Evolutionary conservation across 2,329 filamentous ascomycete genomes (phyloP), one percentile per base, ranked within the genome.

Genomic region (Fusarium tanahbumbuense): DNA sequence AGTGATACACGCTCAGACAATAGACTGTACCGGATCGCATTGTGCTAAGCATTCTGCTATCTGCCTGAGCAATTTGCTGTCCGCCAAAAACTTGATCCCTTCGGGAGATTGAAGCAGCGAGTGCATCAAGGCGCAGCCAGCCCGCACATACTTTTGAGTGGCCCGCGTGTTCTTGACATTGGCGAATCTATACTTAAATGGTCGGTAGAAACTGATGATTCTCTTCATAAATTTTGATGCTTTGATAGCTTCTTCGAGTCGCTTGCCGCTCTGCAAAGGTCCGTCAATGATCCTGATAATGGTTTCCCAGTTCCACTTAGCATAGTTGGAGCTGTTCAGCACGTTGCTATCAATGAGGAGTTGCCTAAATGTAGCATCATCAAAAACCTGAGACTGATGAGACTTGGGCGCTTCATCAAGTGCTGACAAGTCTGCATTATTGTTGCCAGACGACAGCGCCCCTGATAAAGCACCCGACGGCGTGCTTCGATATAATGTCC

Each of bases 261-360:
- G 88, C 79, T 97, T 98, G 1, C 94, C 91, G 71, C 94, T 97
- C 25, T 94, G 91, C 23, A 99, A 82, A 2, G 97, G 96, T 0
- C 96, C 97, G 77, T 98, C 95, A 37, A 99, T 94, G 55, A 98
- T 90, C 73, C 91, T 92, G 62, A 94, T 87, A 44, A 99, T 94
- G 40, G 97, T 84, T 67, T 97, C 93, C 96, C 97, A 99, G 77
- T 97, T 95, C 96, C 96, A 99, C 78, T 99, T 99, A 41, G 89
- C 85, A 76, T 92, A 97, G 73, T 97, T 98, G 67, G 93, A 93
- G 64, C 93, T 96, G 68, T 91, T 93, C 47, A 98, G 83, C 4
- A 99, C 93, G 57, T 93, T 90, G 6, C 93, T 96, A 65, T 98
- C 92, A 20, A 94, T 83, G 28, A 91, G 76, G 5, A 91, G 80